Evolutionary conservation across 192 early-diverging fungal genomes (phyloP), one percentile per base, ranked within the genome.

Genomic region (Cetraspora pellucida): DNA sequence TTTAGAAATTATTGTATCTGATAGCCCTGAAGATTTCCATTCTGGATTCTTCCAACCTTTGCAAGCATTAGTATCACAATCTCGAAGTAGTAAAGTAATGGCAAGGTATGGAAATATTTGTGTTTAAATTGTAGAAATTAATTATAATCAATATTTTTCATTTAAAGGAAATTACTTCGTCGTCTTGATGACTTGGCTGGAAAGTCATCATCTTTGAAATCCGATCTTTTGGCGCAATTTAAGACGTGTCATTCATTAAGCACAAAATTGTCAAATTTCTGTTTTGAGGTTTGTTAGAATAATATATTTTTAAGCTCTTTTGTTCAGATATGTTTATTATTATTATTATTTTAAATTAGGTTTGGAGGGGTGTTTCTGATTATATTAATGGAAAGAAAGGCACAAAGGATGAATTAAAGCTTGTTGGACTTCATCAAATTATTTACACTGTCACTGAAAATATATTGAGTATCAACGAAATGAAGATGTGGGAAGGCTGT

Each of bases 141-240:
- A 69, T 17, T 14, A 54, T 79, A 0, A 37, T 30, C 10, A 27
- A 7, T 70, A 52, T 16, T 49, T 46, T 30, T 11, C 7, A 67
- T 16, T 23, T 64, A 17, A 81, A 88, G 90, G 63, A 92, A 90
- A 83, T 71, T 94, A 58, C 63, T 90, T 75, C 86, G 90, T n/a
- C 87, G 88, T 25, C 61, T 91, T 25, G 86, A 88, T 23, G 92
- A 94, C 54, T 77, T 91, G 16, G 71, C 82, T 3, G 85, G 82
- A 50, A 83, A 86, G 76, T 77, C 81, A 5, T 77, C 82, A 0
- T 78, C 81, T 19, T 47, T 88, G 28, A 86, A 87, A 70, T 72
- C 85, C 0, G 88, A 87, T 47, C 77, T 81, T 37, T 75, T 84
- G 28, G 49, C 82, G 14, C 80, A 84, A 49, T 87, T 87, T 75